phyloP scores from a whole-genome alignment of 2,329 filamentous ascomycete species.

The Fusarium nodosum region DNA sequence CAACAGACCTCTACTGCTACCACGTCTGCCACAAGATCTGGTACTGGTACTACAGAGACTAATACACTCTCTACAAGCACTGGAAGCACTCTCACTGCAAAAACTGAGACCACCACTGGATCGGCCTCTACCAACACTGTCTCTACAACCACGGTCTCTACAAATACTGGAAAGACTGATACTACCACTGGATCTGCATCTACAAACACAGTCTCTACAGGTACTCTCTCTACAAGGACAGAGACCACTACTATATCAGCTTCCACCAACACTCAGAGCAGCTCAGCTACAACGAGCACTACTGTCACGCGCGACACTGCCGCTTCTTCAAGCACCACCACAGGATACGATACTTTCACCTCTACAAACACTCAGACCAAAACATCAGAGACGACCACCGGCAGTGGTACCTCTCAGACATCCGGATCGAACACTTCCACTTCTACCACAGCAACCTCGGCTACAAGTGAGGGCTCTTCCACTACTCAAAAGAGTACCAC shows the following conservation, averaged over 20 bases:
- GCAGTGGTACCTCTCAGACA: not conserved
- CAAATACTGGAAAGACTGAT: not conserved
- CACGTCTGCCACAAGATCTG: not conserved
- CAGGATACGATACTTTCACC: constrained; percentile 2
- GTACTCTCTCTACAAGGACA: not conserved
- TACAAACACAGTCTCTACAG: not conserved
- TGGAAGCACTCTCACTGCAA: not conserved
- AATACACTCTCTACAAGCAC: constrained; percentile 7
- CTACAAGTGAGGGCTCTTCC: constrained; percentile 22
- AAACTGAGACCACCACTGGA: not conserved
- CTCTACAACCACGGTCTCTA: not conserved
- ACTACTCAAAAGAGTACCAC: not conserved
- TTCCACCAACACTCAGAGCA: constrained; percentile 7
- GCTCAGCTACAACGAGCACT: constrained; percentile 18
- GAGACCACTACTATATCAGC: not conserved
- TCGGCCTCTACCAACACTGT: not conserved
- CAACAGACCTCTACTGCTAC: not conserved
- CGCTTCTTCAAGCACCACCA: constrained; percentile 11
- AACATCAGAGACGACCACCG: not conserved
- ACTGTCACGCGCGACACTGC: not conserved
- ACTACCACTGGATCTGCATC: not conserved
- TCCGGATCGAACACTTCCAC: not conserved
- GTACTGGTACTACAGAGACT: constrained; percentile 8
- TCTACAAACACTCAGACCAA: constrained; percentile 4
- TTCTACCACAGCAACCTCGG: constrained; percentile 3